Conservation (phyloP, 805 yeast species). For the Zygoascus bituminiphila region DNA sequence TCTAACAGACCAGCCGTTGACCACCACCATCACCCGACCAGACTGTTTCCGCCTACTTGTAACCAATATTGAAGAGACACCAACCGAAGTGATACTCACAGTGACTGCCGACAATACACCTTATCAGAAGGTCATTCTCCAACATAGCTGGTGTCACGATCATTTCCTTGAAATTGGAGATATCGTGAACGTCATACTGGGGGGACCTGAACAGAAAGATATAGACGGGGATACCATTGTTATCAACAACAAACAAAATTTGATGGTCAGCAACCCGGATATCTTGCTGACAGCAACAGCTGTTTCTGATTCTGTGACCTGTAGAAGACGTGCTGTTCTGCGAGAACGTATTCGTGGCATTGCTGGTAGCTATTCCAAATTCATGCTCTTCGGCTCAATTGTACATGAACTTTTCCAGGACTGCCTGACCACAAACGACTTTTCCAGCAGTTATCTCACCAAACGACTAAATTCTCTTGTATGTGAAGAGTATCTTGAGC, state of each 20-base stretch:
- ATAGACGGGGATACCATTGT: constrained; percentile 28
- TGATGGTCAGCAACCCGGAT: constrained; percentile 83
- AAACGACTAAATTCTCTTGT: constrained; percentile 24
- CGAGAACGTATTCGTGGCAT: constrained; percentile 44
- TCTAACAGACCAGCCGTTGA: constrained; percentile 1
- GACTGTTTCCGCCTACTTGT: constrained; percentile 16
- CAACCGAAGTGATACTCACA: constrained; percentile 2
- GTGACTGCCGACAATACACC: background rate
- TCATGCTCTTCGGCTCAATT: constrained; percentile 71
- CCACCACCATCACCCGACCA: constrained; percentile 9
- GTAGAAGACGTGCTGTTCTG: constrained; percentile 65
- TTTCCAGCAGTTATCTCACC: constrained; percentile 34
- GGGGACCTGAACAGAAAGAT: background rate
- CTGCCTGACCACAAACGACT: constrained; percentile 37
- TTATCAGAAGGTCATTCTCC: constrained; percentile 12
- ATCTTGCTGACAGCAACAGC: constrained; percentile 71
- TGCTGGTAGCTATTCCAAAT: constrained; percentile 49
- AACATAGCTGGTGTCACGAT: constrained; percentile 25
- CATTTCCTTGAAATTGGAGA: constrained; percentile 22
- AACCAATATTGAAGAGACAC: background rate
- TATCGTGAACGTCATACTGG: constrained; percentile 15
- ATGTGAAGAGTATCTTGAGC: constrained; percentile 18
- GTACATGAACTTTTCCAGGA: constrained; percentile 69
- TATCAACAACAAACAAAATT: constrained; percentile 46
- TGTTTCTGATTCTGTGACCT: constrained; percentile 65